Conservation (phyloP, 2,329 filamentous ascomycete genomes). For the Ophiostoma perfectum region DNA sequence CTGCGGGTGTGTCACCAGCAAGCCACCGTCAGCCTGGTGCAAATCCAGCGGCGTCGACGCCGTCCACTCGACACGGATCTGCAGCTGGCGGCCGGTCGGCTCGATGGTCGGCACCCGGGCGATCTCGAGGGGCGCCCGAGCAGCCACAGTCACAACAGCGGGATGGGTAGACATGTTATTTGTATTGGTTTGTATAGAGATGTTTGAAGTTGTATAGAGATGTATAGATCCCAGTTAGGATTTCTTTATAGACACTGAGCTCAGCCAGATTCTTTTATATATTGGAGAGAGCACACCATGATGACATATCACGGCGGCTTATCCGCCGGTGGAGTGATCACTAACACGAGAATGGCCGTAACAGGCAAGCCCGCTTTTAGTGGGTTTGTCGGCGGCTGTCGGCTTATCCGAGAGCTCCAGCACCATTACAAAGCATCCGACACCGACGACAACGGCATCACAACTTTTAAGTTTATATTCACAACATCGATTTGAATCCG, state of each 20-base stretch:
- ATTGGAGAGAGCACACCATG: neutral
- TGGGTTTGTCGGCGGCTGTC: neutral
- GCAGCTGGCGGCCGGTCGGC: conserved; percentile 44
- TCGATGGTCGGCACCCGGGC: conserved; percentile 28
- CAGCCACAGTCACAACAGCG: neutral
- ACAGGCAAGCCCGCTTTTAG: neutral
- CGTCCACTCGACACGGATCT: conserved; percentile 52
- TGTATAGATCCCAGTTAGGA: too few relatives aligned
- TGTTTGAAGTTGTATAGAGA: neutral
- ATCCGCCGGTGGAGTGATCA: neutral
- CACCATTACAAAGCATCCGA: neutral
- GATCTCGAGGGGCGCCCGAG: neutral
- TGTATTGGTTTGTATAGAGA: too few relatives aligned
- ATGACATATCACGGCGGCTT: neutral
- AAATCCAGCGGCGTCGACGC: conserved; percentile 57
- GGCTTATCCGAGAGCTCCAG: too few relatives aligned
- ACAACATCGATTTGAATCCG: neutral
- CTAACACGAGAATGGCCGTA: neutral
- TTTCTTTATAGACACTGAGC: too few relatives aligned
- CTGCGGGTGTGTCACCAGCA: conserved; percentile 46
- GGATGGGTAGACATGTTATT: neutral
- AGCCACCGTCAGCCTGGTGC: conserved; percentile 55
- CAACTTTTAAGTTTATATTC: too few relatives aligned
- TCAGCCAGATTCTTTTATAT: neutral
- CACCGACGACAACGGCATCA: neutral